Evolutionary conservation across 495 filamentous ascomycete species (phyloP).

Genomic region (Trichocladium antarcticum): DNA sequence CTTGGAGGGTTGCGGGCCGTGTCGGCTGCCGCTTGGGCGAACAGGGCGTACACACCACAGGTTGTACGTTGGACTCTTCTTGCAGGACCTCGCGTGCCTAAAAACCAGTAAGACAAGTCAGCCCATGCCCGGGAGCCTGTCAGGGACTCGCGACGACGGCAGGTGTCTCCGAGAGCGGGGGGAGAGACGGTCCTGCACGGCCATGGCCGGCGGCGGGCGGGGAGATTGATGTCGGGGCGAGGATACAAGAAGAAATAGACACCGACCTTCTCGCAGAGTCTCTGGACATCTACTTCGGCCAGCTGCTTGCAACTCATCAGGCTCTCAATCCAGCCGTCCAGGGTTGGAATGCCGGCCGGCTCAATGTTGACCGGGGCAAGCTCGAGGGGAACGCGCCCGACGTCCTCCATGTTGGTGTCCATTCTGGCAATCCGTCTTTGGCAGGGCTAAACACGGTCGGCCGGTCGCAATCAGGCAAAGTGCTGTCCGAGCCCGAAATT

Average conservation of each 20-base stretch:
- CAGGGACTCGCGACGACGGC: not conserved
- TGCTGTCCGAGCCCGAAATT: not conserved
- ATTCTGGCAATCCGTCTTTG: constrained; percentile 38
- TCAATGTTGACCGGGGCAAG: constrained; percentile 65
- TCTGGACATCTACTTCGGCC: constrained; percentile 85
- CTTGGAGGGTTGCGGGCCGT: not conserved
- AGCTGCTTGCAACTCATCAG: constrained; percentile 98
- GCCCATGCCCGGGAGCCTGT: constrained; percentile 1
- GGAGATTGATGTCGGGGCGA: not conserved
- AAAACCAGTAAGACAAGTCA: constrained; percentile 8
- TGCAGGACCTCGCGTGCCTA: constrained; percentile 93
- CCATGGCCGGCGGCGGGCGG: not conserved
- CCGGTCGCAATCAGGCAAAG: not conserved
- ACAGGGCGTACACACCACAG: constrained; percentile 62
- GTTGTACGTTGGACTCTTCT: constrained; percentile 96
- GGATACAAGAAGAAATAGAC: not conserved
- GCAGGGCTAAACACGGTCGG: not conserved
- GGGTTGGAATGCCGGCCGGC: constrained; percentile 76
- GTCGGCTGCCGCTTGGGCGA: not conserved
- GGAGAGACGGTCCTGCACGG: not conserved
- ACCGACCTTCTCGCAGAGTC: constrained; percentile 92
- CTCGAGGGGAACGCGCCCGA: constrained; percentile 75
- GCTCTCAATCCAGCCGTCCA: constrained; percentile 97
- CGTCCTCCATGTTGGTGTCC: constrained; percentile 99
- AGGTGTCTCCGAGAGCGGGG: not conserved